Evolutionary conservation across 202 grass and related monocot genomes (phyloP).

Genomic region (Schoenoplectus tabernaemontani): DNA sequence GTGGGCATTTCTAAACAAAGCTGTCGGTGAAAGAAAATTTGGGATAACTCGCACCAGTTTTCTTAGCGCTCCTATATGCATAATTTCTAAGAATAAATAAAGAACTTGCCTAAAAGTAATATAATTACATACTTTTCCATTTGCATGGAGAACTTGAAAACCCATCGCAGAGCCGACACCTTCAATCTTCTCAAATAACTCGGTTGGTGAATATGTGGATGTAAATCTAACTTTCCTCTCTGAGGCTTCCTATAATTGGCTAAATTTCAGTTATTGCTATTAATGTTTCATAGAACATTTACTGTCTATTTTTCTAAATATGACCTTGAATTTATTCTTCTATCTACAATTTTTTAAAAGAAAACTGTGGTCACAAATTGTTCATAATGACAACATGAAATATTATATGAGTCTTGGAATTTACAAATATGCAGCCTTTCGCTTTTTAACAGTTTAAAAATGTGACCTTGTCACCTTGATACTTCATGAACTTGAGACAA

Average conservation of each 20-base stretch:
- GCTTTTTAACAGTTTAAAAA: neutral
- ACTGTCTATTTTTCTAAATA: neutral
- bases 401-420: neutral
- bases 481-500: neutral
- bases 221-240: conserved; percentile 88
- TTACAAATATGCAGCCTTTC: neutral
- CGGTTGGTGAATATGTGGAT: conserved; percentile 52
- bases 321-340: neutral
- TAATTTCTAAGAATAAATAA: neutral
- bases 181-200: conserved; percentile 68
- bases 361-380: neutral
- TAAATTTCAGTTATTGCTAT: neutral
- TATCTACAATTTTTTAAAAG: neutral
- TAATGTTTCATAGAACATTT: neutral
- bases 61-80: neutral
- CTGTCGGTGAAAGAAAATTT: neutral
- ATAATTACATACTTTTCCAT: conserved; percentile 52
- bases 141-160: conserved; percentile 60
- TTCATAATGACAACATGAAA: neutral
- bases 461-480: neutral
- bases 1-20: neutral
- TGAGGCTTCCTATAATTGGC: conserved; percentile 51
- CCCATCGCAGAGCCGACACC: conserved; percentile 54
- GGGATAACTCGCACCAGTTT: neutral
- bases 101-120: neutral